Evolutionary conservation across 2,329 filamentous ascomycete species (phyloP), one percentile per base, ranked within the genome.

Genomic region (Clarireedia monteithiana): DNA sequence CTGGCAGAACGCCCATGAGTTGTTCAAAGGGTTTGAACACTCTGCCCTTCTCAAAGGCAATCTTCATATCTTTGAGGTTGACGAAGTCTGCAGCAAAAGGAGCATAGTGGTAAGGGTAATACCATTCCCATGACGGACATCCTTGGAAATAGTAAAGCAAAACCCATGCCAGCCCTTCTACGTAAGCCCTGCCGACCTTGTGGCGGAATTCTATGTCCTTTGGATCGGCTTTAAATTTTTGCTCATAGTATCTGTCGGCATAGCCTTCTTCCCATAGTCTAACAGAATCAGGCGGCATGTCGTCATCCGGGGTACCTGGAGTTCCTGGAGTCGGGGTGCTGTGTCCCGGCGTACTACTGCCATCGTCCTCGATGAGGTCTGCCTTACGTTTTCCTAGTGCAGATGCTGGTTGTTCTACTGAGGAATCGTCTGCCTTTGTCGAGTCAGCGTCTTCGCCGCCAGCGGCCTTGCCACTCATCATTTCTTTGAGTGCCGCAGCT

Each of bases 51-150:
- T 89, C 81, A 64, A 99, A 99, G 17, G 80, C 76, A 62, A 96
- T 82, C 34, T 88, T 78, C 77, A 96, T 84, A 63, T 90, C 84
- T 52, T 79, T 82, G 47, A 99, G 78, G 55, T 91, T 85, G 57
- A 88, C 85, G 70, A 99, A 99, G 71, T 99, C 94, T 52, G 91
- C 88, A 2, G 94, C 94, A 69, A 99, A 99, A 3, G 95, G 94
- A 1, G 94, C 95, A 69, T 99, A 99, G 69, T 99, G 94, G 68
- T 97, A 95, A 0, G 94, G 94, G 68, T 96, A 99, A 70, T 94
- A 99, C 94, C 94, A 99, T 52, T 92, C 95, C 94, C 95, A 99
- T 0, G 91, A 96, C 23, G 94, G 91, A 66, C 94, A 99, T 26
- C 94, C 94, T 72, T 99, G 94, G 71, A 96, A 96, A 71, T 99